Evolutionary conservation across 2,329 filamentous ascomycete genomes (phyloP).

Genomic region (Kalmusia sp.): DNA sequence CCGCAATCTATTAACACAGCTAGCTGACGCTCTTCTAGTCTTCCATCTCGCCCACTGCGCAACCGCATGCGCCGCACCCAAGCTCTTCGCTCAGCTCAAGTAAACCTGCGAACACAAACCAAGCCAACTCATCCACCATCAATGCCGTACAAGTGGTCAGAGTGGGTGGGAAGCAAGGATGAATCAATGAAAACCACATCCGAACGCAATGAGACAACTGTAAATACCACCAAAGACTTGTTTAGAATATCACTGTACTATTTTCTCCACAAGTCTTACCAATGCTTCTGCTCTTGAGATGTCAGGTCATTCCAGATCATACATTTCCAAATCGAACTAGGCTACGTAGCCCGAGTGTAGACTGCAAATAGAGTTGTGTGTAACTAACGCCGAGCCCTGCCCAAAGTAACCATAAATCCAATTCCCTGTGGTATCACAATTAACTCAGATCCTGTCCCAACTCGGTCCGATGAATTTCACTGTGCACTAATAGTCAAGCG

Average conservation of each 20-base stretch:
- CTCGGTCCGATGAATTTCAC: neutral
- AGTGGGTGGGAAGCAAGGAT: slow-evolving; percentile 24
- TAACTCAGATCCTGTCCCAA: neutral
- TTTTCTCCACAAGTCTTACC: slow-evolving; percentile 21
- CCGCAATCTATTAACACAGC: neutral
- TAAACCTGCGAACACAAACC: slow-evolving; percentile 58
- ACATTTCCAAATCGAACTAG: neutral
- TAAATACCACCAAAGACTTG: slow-evolving; percentile 43
- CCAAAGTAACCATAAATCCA: neutral
- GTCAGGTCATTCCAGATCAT: neutral
- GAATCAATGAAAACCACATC: slow-evolving; percentile 24
- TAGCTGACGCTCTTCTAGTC: slow-evolving; percentile 63
- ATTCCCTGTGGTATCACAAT: neutral
- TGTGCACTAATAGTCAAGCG: slow-evolving; percentile 27
- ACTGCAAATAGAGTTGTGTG: neutral
- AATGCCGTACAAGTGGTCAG: slow-evolving; percentile 19
- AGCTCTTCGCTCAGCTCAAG: slow-evolving; percentile 92
- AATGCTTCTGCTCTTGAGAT: no score
- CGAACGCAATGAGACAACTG: slow-evolving; percentile 38
- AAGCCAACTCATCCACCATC: slow-evolving; percentile 19
- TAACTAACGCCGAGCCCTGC: neutral
- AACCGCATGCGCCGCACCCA: slow-evolving; percentile 89
- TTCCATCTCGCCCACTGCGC: slow-evolving; percentile 99
- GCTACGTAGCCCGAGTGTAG: neutral
- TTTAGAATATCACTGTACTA: slow-evolving; percentile 48